phyloP scores from a whole-genome alignment of 192 early-diverging fungal species.

The Irineochytrium annulatum region DNA sequence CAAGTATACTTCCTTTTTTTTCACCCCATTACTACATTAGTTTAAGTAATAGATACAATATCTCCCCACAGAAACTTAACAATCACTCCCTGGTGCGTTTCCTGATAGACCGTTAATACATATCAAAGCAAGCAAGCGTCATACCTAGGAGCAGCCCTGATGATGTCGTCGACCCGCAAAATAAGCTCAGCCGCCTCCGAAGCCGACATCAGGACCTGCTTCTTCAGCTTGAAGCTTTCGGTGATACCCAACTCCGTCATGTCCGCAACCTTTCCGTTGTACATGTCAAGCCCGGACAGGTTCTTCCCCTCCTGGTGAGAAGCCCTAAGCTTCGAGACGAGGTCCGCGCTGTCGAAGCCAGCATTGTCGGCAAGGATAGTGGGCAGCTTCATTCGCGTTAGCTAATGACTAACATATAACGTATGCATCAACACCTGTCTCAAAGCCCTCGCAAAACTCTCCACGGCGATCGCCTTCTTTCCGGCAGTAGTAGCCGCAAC shows the following conservation, averaged over 20 bases:
- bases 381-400: conserved; percentile 67
- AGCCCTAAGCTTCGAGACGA: conserved; percentile 89
- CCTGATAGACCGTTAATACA: not conserved
- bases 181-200: conserved; percentile 97
- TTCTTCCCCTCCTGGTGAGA: conserved; percentile 83
- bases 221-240: conserved; percentile 96
- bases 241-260: conserved; percentile 85
- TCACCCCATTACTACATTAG: too few relatives aligned
- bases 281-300: conserved; percentile 84
- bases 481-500: conserved; percentile 85
- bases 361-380: conserved; percentile 97
- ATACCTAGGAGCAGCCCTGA: conserved; percentile 69
- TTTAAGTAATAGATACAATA: too few relatives aligned
- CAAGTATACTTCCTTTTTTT: not conserved
- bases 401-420: not conserved
- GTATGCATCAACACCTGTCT: conserved; percentile 42
- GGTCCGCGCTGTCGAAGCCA: conserved; percentile 90
- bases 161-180: conserved; percentile 96
- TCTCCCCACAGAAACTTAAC: too few relatives aligned
- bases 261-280: conserved; percentile 71
- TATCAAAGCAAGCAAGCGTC: too few relatives aligned
- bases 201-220: conserved; percentile 83
- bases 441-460: conserved; percentile 90
- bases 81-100: not conserved
- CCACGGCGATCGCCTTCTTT: conserved; percentile 92